phyloP scores from a whole-genome alignment of 331 rosid genomes.

The Quercus lobata region DNA sequence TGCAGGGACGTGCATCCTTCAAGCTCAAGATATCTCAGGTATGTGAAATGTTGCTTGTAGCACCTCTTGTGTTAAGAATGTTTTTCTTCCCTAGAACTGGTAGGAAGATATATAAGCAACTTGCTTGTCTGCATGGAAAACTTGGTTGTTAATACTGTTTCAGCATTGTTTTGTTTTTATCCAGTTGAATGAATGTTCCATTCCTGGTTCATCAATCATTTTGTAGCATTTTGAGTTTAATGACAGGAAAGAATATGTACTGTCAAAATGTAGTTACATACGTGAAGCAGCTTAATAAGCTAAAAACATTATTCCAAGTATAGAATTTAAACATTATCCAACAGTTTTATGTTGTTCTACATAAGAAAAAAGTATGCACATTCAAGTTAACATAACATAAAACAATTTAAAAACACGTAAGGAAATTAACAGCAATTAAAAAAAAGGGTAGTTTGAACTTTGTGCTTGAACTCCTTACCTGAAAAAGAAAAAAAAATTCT shows the following conservation, averaged over 20 bases:
- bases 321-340: not conserved
- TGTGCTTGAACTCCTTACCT: not conserved
- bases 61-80: not conserved
- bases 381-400: not conserved
- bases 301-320: not conserved
- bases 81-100: not conserved
- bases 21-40: conserved; percentile 98
- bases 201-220: not conserved
- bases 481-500: not conserved
- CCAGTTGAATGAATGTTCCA: not conserved
- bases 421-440: not conserved
- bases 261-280: not conserved
- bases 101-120: not conserved
- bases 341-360: not conserved
- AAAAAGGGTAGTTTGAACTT: not conserved
- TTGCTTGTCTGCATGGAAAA: not conserved
- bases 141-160: not conserved
- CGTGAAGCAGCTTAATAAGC: not conserved
- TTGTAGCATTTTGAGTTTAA: not conserved
- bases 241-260: not conserved
- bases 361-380: not conserved
- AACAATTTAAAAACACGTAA: not conserved
- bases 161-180: not conserved
- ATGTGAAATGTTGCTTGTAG: conserved; percentile 2
- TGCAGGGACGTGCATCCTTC: conserved; percentile 88